Conservation (phyloP, 2,329 filamentous ascomycete genomes). For the Massarina eburnea region DNA sequence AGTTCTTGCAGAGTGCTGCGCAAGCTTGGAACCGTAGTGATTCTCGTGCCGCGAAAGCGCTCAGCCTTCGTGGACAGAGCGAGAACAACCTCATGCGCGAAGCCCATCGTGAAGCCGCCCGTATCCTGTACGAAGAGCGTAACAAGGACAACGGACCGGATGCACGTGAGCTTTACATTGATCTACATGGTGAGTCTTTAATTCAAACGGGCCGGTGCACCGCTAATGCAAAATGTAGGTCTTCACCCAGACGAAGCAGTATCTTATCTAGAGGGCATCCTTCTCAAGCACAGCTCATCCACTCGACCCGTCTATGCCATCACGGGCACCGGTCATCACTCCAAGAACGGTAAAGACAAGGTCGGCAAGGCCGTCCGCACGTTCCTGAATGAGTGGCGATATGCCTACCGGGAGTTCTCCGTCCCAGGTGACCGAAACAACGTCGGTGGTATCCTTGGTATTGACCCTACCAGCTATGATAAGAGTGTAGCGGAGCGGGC, state of each 20-base stretch:
- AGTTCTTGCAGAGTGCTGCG: slow-evolving; percentile 93
- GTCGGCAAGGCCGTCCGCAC: slow-evolving; percentile 89
- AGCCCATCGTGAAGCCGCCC: slow-evolving; percentile 90
- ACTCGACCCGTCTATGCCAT: slow-evolving; percentile 86
- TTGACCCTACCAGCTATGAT: slow-evolving; percentile 64
- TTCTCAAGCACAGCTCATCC: slow-evolving; percentile 77
- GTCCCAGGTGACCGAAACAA: slow-evolving; percentile 94
- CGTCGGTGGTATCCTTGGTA: slow-evolving; percentile 65
- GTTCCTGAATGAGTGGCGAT: slow-evolving; percentile 94
- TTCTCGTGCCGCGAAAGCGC: slow-evolving; percentile 89
- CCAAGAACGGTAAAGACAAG: slow-evolving; percentile 98
- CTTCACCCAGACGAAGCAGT: slow-evolving; percentile 97
- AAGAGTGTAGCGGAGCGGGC: slow-evolving; percentile 42
- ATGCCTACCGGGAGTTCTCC: slow-evolving; percentile 93
- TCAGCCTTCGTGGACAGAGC: slow-evolving; percentile 90
- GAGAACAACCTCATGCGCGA: slow-evolving; percentile 98
- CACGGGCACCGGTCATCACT: slow-evolving; percentile 94
- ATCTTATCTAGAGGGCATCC: slow-evolving; percentile 84
- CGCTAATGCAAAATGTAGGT: slow-evolving; percentile 44
- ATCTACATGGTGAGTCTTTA: slow-evolving; percentile 68
- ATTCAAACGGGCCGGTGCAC: no score
- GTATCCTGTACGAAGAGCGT: slow-evolving; percentile 88
- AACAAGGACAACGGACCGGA: slow-evolving; percentile 67
- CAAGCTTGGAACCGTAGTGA: slow-evolving; percentile 99
- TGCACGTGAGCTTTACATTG: slow-evolving; percentile 80